Conservation (phyloP, 148 eudicot species). For the Rhododendron griersonianum region DNA sequence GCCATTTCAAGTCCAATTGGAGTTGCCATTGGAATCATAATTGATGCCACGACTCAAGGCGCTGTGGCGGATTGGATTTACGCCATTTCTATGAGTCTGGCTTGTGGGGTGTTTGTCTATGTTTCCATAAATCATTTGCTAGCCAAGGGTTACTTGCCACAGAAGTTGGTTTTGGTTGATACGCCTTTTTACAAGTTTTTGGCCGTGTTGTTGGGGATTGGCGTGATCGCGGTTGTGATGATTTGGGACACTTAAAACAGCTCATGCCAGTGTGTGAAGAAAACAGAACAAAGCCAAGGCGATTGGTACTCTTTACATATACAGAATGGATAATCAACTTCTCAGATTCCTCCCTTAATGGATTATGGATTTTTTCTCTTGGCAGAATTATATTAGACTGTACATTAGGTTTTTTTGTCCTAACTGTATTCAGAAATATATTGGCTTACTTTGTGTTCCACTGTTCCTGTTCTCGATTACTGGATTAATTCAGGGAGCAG, state of each 20-base stretch:
- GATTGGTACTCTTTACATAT: not conserved
- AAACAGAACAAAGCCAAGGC: not conserved
- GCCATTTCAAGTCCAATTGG: conserved; percentile 67
- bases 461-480: not conserved
- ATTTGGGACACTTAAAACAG: conserved; percentile 57
- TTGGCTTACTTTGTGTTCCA: not conserved
- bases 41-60: conserved; percentile 53
- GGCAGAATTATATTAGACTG: not conserved
- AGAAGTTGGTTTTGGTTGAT: conserved; percentile 23
- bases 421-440: not conserved
- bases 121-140: conserved; percentile 60
- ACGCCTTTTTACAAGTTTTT: conserved; percentile 37
- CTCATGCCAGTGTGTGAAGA: not conserved
- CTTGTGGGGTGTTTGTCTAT: conserved; percentile 61
- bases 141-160: conserved; percentile 43
- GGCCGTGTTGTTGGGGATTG: conserved; percentile 49
- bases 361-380: not conserved
- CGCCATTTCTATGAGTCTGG: conserved; percentile 63
- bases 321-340: not conserved
- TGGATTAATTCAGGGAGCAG: not conserved
- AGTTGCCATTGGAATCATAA: conserved; percentile 54
- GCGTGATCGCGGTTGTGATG: conserved; percentile 67
- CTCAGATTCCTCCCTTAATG: not conserved
- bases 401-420: not conserved
- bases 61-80: conserved; percentile 55